phyloP scores from a whole-genome alignment of 2,329 filamentous ascomycete species.

The Colletotrichum melonis region DNA sequence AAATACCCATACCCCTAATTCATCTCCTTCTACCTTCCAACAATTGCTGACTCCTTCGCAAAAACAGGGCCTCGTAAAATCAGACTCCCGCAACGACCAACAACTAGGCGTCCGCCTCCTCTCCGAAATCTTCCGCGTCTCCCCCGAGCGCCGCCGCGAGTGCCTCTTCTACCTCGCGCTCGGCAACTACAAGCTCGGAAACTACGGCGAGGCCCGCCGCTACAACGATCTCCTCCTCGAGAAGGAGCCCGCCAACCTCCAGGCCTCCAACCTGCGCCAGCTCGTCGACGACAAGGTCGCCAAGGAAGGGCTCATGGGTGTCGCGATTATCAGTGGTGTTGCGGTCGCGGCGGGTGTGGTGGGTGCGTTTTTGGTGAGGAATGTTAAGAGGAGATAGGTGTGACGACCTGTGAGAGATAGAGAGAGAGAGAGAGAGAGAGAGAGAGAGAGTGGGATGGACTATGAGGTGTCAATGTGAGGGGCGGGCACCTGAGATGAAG shows the following conservation, averaged over 20 bases:
- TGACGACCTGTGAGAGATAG: too few relatives aligned
- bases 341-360: conserved; percentile 94
- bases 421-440: too few relatives aligned
- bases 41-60: background rate
- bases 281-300: conserved; percentile 97
- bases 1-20: too few relatives aligned
- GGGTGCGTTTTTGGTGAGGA: conserved; percentile 86
- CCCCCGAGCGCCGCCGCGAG: conserved; percentile 93
- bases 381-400: conserved; percentile 70
- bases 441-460: too few relatives aligned
- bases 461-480: background rate
- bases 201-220: conserved; percentile 92
- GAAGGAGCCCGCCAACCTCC: conserved; percentile 90
- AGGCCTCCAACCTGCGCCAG: conserved; percentile 85
- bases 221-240: conserved; percentile 96
- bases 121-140: conserved; percentile 94
- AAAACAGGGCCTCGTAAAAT: conserved; percentile 91
- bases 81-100: conserved; percentile 83
- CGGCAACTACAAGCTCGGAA: conserved; percentile 97
- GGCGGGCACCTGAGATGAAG: background rate
- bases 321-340: conserved; percentile 93
- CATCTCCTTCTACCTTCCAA: too few relatives aligned
- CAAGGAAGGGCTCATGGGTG: conserved; percentile 92
- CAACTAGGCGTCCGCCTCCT: conserved; percentile 94
- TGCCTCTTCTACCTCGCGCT: conserved; percentile 98